phyloP scores from a whole-genome alignment of 225 moss, liverwort and hornwort genomes.

The Neckera pumila region DNA sequence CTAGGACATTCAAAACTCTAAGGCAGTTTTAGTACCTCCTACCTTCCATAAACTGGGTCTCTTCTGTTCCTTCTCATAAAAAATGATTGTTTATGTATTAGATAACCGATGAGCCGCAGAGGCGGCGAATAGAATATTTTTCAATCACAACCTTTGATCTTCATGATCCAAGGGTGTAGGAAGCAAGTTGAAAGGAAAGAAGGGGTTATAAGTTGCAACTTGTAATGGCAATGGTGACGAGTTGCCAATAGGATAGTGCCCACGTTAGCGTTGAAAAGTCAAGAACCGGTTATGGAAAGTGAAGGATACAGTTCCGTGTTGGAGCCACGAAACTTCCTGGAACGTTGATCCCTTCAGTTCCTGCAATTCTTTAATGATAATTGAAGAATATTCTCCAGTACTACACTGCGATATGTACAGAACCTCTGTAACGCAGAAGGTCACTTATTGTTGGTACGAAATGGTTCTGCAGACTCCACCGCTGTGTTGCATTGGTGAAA shows the following conservation, averaged over 20 bases:
- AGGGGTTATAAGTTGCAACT: no score
- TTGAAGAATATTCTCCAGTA: background rate
- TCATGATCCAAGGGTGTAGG: no score
- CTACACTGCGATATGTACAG: background rate
- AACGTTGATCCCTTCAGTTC: background rate
- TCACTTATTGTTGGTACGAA: background rate
- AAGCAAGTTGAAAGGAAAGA: no score
- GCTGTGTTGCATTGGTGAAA: background rate
- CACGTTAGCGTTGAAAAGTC: no score
- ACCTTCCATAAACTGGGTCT: background rate
- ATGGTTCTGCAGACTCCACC: background rate
- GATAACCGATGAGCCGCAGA: no score
- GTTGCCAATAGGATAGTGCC: no score
- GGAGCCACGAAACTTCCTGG: background rate
- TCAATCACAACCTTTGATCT: no score
- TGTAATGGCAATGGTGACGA: no score
- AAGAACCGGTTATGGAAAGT: no score
- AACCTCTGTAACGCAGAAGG: background rate
- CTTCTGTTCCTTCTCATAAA: background rate
- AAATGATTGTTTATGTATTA: background rate
- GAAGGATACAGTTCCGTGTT: background rate
- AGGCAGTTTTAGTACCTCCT: no score
- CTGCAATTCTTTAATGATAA: background rate
- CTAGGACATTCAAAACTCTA: background rate
- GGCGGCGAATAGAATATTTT: no score